phyloP scores from a whole-genome alignment of 108 stramenopile species.

The Asterionellopsis glacialis region DNA sequence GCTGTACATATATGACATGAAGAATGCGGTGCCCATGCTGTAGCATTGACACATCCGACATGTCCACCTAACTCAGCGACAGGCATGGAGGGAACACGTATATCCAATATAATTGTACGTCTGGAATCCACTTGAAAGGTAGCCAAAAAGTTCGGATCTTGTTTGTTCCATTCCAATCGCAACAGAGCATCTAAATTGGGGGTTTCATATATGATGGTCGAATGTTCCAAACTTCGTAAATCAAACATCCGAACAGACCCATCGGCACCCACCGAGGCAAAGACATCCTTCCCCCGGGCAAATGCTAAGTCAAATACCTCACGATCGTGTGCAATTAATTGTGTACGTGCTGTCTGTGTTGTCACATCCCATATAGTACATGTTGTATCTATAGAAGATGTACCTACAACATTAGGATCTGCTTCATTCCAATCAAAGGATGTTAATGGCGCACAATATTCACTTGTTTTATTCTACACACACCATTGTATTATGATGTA shows the following conservation, averaged over 20 bases:
- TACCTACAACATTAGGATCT: slow-evolving; percentile 83
- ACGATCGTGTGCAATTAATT: slow-evolving; percentile 98
- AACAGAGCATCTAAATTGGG: slow-evolving; percentile 87
- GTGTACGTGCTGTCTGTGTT: slow-evolving; percentile 81
- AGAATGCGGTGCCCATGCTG: slow-evolving; percentile 98
- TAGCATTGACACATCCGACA: slow-evolving; percentile 86
- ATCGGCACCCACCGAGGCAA: slow-evolving; percentile 97
- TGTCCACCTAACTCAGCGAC: slow-evolving; percentile 87
- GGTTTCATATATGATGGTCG: slow-evolving; percentile 96
- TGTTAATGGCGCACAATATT: slow-evolving; percentile 96
- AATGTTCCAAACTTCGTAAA: slow-evolving; percentile 92
- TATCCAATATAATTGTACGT: slow-evolving; percentile 87
- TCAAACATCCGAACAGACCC: slow-evolving; percentile 97
- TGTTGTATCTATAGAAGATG: slow-evolving; percentile 95
- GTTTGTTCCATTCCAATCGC: slow-evolving; percentile 97
- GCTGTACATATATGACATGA: slow-evolving; percentile 96
- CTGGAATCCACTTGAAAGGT: slow-evolving; percentile 86
- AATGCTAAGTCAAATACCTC: slow-evolving; percentile 99
- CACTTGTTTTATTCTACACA: slow-evolving; percentile 87
- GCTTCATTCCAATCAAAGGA: slow-evolving; percentile 97
- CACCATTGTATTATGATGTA: no score
- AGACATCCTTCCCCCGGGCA: slow-evolving; percentile 89
- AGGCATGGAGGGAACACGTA: slow-evolving; percentile 82
- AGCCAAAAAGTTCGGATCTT: slow-evolving; percentile 98
- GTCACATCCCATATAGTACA: slow-evolving; percentile 98